phyloP scores from a whole-genome alignment of 139 green algal species.

The Chlorella sp. region DNA sequence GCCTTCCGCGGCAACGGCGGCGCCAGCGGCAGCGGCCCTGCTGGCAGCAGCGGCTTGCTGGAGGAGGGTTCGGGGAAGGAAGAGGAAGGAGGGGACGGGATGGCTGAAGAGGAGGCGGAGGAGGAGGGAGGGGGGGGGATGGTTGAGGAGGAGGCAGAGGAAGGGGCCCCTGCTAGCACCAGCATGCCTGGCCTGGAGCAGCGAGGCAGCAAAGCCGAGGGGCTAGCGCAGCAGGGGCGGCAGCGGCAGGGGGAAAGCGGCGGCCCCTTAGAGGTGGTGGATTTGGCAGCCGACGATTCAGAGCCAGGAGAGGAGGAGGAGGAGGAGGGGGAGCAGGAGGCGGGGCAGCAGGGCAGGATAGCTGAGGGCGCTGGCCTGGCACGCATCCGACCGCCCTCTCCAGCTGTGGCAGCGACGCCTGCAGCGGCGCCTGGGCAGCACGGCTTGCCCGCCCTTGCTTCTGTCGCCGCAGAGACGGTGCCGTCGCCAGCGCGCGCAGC shows the following conservation, averaged over 20 bases:
- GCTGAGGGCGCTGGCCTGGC: background rate
- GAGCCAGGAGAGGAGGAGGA: conserved; percentile 12
- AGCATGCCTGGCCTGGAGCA: too few species aligned
- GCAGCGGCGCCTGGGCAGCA: background rate
- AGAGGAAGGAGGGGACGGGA: background rate
- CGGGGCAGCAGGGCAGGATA: background rate
- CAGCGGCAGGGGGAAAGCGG: background rate
- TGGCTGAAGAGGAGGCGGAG: background rate
- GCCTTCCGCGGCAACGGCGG: conserved; percentile 13
- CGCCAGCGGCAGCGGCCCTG: background rate
- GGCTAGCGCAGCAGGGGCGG: background rate
- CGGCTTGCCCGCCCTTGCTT: background rate
- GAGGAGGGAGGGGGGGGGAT: background rate
- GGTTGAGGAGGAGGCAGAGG: background rate
- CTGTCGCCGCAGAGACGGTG: background rate
- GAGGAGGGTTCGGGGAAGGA: background rate
- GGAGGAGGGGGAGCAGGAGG: background rate
- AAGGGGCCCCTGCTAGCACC: background rate
- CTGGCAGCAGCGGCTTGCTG: background rate
- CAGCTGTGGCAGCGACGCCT: background rate
- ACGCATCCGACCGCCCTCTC: background rate
- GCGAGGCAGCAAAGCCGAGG: background rate
- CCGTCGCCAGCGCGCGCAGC: background rate
- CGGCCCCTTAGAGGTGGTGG: background rate
- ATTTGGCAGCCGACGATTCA: background rate